Conservation (phyloP, 1,284 basidiomycete species). For the Cutaneotrichosporon sp. region DNA sequence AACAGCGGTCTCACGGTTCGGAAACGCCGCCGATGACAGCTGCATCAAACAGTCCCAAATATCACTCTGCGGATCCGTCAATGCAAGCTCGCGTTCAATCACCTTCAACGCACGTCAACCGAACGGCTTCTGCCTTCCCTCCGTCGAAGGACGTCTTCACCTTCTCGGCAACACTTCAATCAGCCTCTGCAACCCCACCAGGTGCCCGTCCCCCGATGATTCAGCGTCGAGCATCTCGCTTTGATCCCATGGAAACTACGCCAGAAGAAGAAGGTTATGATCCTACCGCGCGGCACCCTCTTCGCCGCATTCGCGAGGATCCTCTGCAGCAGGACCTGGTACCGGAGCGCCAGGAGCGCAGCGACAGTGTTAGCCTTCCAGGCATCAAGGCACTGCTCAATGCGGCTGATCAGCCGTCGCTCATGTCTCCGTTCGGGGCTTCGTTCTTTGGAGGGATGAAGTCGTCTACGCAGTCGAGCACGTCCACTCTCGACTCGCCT, state of each 20-base stretch:
- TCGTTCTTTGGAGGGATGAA: constrained; percentile 31
- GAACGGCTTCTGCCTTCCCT: not conserved
- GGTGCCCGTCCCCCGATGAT: constrained; percentile 27
- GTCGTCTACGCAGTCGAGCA: constrained; percentile 27
- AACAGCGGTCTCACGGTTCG: constrained; percentile 3
- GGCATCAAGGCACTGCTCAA: constrained; percentile 38
- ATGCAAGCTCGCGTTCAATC: constrained; percentile 7
- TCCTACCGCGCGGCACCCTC: constrained; percentile 39
- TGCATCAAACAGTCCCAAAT: not conserved
- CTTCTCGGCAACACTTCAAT: constrained; percentile 1
- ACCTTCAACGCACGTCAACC: not conserved
- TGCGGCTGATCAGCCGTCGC: constrained; percentile 25
- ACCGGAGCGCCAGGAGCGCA: constrained; percentile 5
- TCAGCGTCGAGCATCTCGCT: constrained; percentile 33
- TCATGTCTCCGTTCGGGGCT: constrained; percentile 26
- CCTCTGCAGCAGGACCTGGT: not conserved
- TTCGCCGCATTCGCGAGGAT: constrained; percentile 42
- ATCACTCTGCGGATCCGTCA: constrained; percentile 2
- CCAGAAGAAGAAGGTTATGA: constrained; percentile 41
- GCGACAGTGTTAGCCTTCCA: constrained; percentile 35
- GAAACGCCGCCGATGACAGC: not conserved
- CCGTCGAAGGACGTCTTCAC: constrained; percentile 7
- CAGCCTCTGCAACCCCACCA: constrained; percentile 15
- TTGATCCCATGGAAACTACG: constrained; percentile 45
- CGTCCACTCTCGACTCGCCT: constrained; percentile 43